Evolutionary conservation across 495 filamentous ascomycete species (phyloP).

Genomic region (Talaromyces stipitatus): DNA sequence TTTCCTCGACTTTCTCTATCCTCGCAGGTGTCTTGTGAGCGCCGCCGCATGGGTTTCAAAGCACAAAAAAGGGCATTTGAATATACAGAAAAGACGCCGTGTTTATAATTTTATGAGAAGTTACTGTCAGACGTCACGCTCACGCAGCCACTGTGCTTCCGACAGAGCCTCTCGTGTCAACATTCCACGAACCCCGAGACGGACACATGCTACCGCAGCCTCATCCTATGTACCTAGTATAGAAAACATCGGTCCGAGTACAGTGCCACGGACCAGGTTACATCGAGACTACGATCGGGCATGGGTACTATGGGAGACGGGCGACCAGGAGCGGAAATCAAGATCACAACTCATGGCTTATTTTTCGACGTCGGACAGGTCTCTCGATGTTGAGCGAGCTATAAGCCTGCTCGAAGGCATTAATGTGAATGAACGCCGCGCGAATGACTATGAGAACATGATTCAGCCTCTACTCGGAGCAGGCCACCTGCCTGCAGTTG

Average conservation of each 20-base stretch:
- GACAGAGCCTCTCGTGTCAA: neutral
- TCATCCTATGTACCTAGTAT: neutral
- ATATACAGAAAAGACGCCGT: neutral
- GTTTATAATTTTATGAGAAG: neutral
- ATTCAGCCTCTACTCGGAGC: constrained; percentile 17
- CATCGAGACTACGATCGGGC: constrained; percentile 21
- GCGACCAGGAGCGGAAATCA: constrained; percentile 18
- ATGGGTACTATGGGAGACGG: constrained; percentile 27
- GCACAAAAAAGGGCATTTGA: neutral
- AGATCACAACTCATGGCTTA: constrained; percentile 28
- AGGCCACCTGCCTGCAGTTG: constrained; percentile 13
- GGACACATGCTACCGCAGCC: neutral
- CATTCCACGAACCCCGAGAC: neutral
- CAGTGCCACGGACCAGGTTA: constrained; percentile 12
- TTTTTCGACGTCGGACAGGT: constrained; percentile 25
- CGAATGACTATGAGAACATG: constrained; percentile 31
- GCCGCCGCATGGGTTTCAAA: neutral
- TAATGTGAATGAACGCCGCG: constrained; percentile 17
- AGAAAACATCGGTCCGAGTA: neutral
- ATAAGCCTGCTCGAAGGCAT: constrained; percentile 35
- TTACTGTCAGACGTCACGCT: neutral
- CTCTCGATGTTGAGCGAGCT: constrained; percentile 28
- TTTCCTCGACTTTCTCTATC: constrained; percentile 34
- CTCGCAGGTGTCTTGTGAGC: neutral
- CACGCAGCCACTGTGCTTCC: neutral